Evolutionary conservation across 768 basidiomycete species (phyloP).

Genomic region (Rhizopogon salebrosus): DNA sequence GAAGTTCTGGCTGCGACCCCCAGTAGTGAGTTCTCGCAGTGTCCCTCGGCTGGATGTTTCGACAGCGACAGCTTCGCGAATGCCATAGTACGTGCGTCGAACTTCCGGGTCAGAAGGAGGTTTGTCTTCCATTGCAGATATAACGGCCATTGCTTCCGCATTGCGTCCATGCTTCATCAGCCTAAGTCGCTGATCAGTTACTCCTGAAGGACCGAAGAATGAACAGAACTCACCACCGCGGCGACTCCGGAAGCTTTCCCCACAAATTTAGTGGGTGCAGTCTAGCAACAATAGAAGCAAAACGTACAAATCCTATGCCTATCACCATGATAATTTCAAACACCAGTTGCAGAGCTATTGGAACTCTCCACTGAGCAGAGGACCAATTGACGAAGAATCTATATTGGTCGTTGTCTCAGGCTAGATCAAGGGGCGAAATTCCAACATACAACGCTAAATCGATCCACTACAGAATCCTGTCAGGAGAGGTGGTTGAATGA

Average conservation of each 20-base stretch:
- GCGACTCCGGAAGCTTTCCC: slow-evolving; percentile 30
- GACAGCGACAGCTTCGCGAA: slow-evolving; percentile 30
- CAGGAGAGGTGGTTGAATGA: neutral
- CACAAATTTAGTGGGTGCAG: neutral
- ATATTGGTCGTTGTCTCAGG: neutral
- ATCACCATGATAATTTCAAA: slow-evolving; percentile 33
- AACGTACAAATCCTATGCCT: slow-evolving; percentile 28
- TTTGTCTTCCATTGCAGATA: slow-evolving; percentile 35
- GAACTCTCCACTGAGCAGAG: slow-evolving; percentile 38
- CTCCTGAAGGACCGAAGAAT: neutral
- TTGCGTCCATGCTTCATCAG: slow-evolving; percentile 34
- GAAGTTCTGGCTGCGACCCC: slow-evolving; percentile 39
- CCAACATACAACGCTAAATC: slow-evolving; percentile 33
- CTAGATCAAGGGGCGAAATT: neutral
- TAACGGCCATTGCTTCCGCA: slow-evolving; percentile 35
- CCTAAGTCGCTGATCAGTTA: slow-evolving; percentile 15
- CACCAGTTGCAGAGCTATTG: slow-evolving; percentile 36
- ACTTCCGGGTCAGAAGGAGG: slow-evolving; percentile 27
- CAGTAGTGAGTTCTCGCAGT: slow-evolving; percentile 31
- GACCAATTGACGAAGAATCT: slow-evolving; percentile 30
- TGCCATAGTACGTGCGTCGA: slow-evolving; percentile 31
- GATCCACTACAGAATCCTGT: slow-evolving; percentile 26
- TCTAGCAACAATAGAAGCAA: neutral
- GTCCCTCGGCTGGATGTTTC: slow-evolving; percentile 21
- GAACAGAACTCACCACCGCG: slow-evolving; percentile 20